Base-by-base conservation (phyloP, 2,329 filamentous ascomycete genomes). In the Exophiala xenobiotica region DNA sequence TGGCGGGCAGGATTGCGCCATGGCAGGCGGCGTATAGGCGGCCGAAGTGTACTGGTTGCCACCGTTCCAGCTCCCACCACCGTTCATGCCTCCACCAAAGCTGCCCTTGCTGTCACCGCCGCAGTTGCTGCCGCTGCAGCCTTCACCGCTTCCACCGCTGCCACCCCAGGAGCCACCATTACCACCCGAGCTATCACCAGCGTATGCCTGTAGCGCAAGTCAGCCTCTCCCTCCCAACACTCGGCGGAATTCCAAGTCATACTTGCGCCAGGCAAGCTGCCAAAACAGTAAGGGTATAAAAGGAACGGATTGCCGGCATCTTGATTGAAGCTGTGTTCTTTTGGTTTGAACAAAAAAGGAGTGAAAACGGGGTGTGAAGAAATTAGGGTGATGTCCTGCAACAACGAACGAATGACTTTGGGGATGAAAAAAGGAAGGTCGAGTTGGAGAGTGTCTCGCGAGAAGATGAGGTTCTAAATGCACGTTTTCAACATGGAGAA, bases 201-300 rank as follows among this genome's bases (percentile, higher is more conserved):
- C 53, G 40, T 43, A 29, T 20, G 26, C 52, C 47, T 56, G 39
- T 27, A 24, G 40, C 19, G 41, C 22, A 27, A 12, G 31, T 35
- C 31, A 31, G 20, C 16, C 12, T 20, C 3, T 40, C 20, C 11
- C 12, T 24, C 19, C 9, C 9, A 8, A 18, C 9, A 40, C 3
- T 24, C n/a, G 8, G 9, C 9, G 12, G 9, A 19, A 6, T 19
- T 23, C 31, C 23, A 38, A 7, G 29, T 41, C 55, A 39, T 51
- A 60, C 59, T 55, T 58, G 59, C 59, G 57, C 59, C 59, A 61
- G 59, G 59, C 59, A 61, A 56, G 59, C 48, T 44, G 59, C 54
- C 49, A 61, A 42, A 43, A 53, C 18, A 18, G 53, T 45, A 51
- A 52, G 48, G 45, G 51, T 49, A 23, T 45, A 58, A 55, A 59